Conservation (phyloP, 768 basidiomycete genomes). For the Tulasnella sp. region DNA sequence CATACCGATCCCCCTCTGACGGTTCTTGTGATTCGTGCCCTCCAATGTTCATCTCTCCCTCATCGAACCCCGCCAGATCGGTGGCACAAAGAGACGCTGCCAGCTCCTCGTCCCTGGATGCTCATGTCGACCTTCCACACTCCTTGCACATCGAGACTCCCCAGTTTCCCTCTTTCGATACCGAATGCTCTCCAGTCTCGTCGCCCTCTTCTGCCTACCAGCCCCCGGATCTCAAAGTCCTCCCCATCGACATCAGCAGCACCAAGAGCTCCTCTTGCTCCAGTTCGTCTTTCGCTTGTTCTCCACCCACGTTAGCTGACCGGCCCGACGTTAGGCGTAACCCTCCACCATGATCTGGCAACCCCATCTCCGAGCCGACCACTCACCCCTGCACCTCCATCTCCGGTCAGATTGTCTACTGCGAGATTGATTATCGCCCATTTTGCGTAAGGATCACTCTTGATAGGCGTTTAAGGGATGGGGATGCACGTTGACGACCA, state of each 20-base stretch:
- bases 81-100: too few relatives aligned
- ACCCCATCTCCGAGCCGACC: background rate
- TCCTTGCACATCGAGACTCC: background rate
- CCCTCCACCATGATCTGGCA: background rate
- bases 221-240: background rate
- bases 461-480: too few relatives aligned
- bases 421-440: too few relatives aligned
- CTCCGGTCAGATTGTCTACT: background rate
- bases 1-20: background rate
- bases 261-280: slow-evolving; percentile 7
- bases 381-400: slow-evolving; percentile 4
- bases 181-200: background rate
- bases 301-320: background rate
- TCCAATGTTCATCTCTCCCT: background rate
- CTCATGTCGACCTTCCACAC: too few relatives aligned
- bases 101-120: too few relatives aligned
- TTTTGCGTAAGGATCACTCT: too few relatives aligned
- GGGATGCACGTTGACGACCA: too few relatives aligned
- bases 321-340: background rate
- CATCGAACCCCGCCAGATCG: too few relatives aligned
- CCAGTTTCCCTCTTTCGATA: background rate
- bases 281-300: background rate
- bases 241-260: background rate
- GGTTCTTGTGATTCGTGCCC: too few relatives aligned
- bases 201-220: background rate